Base-by-base conservation (phyloP, 1,284 basidiomycete species). In the Tilletiaria anomala region DNA sequence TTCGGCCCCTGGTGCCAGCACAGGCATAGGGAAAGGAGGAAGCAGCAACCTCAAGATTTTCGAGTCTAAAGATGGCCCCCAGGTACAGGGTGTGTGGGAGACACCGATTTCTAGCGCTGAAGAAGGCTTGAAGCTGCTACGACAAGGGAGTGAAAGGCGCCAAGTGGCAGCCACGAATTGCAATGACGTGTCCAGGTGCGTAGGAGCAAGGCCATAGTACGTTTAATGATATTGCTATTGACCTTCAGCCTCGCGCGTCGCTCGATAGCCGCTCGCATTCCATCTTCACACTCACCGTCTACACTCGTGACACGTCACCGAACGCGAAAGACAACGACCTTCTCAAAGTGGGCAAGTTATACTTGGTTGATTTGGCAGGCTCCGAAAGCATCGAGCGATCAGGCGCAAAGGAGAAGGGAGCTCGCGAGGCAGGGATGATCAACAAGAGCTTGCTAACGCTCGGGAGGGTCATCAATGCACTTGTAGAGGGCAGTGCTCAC, bases 391-490 rank as follows among this genome's bases (percentile, higher is more conserved):
- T 99, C 55, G 91, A 88, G 6, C 76, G 91, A 14, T 88, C 84
- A 0, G 93, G 93, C 5, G 93, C 93, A 1, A 86, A 89, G 68
- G 84, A 94, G 65, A 87, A 86, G 66, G 75, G 89, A 43, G 93
- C 91, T 2, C 75, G 87, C 53, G 93, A 99, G 65, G 93, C 93
- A 1, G 93, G 93, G 6, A 93, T 93, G 83, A 99, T 99, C 69
- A 99, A 99, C 64, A 87, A 96, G 70, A 93, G 86, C 64, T 73
- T 99, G 29, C 73, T 99, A 5, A 94, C 93, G 16, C 78, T 99
- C 11, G 93, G 93, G 1, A 74, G 93, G 33, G 93, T 99, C 35
- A 97, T 99, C 65, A 96, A 91, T 54, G 87, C 86, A 6, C 75
- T 99, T 26, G 91, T 96, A 38, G 91, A 96, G 57, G 83, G 80